These are phyloP conservation scores for Blakeslea trispora DNA, from an alignment of 371 early-diverging fungal species.

Conservation along the genomic window DNA sequence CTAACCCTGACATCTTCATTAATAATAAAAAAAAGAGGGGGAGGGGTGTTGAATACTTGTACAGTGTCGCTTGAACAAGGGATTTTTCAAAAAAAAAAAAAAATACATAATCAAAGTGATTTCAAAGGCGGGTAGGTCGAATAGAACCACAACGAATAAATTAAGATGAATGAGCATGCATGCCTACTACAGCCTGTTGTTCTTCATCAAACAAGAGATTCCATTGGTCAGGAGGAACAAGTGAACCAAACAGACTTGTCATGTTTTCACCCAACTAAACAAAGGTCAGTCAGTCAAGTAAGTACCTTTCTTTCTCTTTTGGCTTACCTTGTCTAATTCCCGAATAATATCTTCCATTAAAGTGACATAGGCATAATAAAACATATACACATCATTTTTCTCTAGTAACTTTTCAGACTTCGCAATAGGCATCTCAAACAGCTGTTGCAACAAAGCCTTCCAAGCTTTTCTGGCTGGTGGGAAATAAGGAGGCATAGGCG, in stretches of 20 bases:
- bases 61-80: too few species aligned
- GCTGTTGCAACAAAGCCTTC: constrained; percentile 42
- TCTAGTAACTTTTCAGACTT: constrained; percentile 34
- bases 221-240: constrained; percentile 51
- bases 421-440: constrained; percentile 42
- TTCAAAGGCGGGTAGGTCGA: too few species aligned
- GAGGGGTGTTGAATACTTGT: too few species aligned
- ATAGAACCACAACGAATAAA: too few species aligned
- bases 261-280: constrained; percentile 44
- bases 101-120: too few species aligned
- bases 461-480: constrained; percentile 67
- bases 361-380: constrained; percentile 79
- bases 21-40: too few species aligned
- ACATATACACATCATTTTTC: constrained; percentile 67
- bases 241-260: constrained; percentile 45
- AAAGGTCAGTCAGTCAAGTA: neutral
- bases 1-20: too few species aligned
- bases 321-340: constrained; percentile 60
- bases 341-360: constrained; percentile 78
- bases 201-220: constrained; percentile 41
- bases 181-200: neutral
- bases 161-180: too few species aligned
- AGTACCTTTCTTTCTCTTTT: neutral
- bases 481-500: constrained; percentile 81
- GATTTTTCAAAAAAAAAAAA: too few species aligned